These are phyloP conservation scores for Nemania serpens DNA, from an alignment of 2,329 filamentous ascomycete species.

Conservation along the genomic window DNA sequence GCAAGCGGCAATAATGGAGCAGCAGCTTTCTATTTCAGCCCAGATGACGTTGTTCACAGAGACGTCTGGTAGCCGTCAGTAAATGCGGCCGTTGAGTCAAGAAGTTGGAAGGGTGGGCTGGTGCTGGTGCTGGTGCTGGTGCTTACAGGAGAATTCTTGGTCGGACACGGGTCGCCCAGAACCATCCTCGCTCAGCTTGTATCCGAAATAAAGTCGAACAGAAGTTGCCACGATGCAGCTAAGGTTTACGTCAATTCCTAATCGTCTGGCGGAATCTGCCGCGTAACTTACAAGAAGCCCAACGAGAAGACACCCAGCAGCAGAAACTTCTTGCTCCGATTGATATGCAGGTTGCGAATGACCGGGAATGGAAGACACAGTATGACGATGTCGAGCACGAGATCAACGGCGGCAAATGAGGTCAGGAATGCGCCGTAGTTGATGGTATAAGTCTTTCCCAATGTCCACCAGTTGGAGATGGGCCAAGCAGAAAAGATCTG, in stretches of 20 bases:
- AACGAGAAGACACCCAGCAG: slow-evolving; percentile 5
- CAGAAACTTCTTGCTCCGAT: slow-evolving; percentile 1
- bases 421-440: slow-evolving; percentile 2
- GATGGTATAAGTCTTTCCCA: slow-evolving; percentile 8
- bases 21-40: slow-evolving; percentile 4
- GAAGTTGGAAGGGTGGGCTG: too few species aligned
- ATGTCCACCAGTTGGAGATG: slow-evolving; percentile 8
- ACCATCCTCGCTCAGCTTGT: not conserved
- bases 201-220: slow-evolving; percentile 5
- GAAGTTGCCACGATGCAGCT: not conserved
- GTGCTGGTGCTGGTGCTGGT: too few species aligned
- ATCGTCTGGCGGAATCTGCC: slow-evolving; percentile 1
- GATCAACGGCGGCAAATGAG: slow-evolving; percentile 4
- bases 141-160: not conserved
- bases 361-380: slow-evolving; percentile 4
- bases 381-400: slow-evolving; percentile 2
- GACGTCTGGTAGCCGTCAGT: slow-evolving; percentile 3
- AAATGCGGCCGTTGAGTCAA: not conserved
- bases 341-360: not conserved
- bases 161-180: not conserved
- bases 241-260: not conserved
- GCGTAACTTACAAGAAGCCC: slow-evolving; percentile 6
- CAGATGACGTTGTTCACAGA: slow-evolving; percentile 3
- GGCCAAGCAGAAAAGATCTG: slow-evolving; percentile 6
- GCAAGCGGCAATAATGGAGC: slow-evolving; percentile 4